These are phyloP conservation scores for Suhomyces wounanorum DNA, from an alignment of 1,139 yeast species.

Conservation along the genomic window DNA sequence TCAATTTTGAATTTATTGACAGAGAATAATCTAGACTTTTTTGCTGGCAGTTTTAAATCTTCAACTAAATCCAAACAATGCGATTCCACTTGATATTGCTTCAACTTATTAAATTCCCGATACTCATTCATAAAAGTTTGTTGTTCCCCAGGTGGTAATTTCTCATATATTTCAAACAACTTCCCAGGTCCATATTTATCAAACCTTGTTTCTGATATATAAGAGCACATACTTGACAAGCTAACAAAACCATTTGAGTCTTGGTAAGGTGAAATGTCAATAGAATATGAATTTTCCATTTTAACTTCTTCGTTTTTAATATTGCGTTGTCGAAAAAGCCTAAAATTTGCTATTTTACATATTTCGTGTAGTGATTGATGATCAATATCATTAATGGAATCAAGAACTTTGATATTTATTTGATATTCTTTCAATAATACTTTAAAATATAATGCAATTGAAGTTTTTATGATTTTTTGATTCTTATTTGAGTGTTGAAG, in stretches of 20 bases:
- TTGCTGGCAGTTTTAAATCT: constrained; percentile 10
- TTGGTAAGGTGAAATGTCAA: constrained; percentile 19
- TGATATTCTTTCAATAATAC: constrained; percentile 2
- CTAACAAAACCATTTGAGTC: constrained; percentile 24
- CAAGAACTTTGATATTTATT: background rate
- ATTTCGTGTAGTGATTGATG: constrained; percentile 3
- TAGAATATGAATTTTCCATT: background rate
- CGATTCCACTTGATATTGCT: constrained; percentile 31
- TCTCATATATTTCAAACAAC: constrained; percentile 23
- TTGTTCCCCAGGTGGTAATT: constrained; percentile 13
- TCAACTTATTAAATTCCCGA: constrained; percentile 23
- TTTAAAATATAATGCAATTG: constrained; percentile 10
- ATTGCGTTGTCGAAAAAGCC: background rate
- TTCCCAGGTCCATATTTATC: constrained; percentile 12
- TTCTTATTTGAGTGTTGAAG: constrained; percentile 1
- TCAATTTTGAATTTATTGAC: constrained; percentile 11
- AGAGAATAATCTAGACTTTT: constrained; percentile 9
- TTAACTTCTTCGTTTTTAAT: background rate
- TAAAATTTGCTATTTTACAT: constrained; percentile 2
- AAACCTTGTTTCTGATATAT: constrained; percentile 22
- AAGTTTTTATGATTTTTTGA: constrained; percentile 7
- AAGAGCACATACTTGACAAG: constrained; percentile 24
- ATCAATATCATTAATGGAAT: background rate
- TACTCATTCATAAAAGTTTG: constrained; percentile 26
- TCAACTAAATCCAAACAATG: constrained; percentile 23